A percentile compares a stretch with the other conserved stretches of the same genome.
Conservation (phyloP, 345 rosid species). For the Kandelia obovata region DNA sequence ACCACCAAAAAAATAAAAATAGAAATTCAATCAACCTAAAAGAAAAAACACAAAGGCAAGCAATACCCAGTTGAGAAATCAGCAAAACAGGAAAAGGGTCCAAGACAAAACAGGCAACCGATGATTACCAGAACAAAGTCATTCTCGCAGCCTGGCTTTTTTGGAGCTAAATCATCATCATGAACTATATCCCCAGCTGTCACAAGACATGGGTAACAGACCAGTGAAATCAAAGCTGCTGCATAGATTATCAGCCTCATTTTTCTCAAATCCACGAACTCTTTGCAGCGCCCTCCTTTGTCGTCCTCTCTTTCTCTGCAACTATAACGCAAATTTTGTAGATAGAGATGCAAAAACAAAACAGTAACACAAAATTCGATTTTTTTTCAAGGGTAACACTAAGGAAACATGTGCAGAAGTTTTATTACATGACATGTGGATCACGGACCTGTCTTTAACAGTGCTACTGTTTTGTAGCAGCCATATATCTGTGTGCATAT, state of each 20-base stretch:
- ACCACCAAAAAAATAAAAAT: constrained; percentile 1
- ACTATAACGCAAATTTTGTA: neutral
- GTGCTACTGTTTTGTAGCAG: no score
- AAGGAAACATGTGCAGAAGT: no score
- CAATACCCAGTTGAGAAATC: constrained; percentile 29
- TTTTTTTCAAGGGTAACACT: no score
- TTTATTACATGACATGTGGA: no score
- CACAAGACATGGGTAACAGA: constrained; percentile 40
- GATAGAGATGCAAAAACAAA: neutral
- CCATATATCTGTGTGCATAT: no score
- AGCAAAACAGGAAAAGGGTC: constrained; percentile 22
- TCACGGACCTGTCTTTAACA: no score
- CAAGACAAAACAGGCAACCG: constrained; percentile 11
- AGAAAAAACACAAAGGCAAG: constrained; percentile 4
- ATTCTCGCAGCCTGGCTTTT: constrained; percentile 98
- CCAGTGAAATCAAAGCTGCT: constrained; percentile 44
- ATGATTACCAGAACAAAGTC: constrained; percentile 83
- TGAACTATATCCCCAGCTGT: constrained; percentile 88
- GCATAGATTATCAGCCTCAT: constrained; percentile 30
- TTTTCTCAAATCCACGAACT: constrained; percentile 59
- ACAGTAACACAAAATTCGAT: neutral
- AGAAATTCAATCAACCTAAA: constrained; percentile 7
- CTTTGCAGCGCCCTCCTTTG: neutral
- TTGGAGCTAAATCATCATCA: constrained; percentile 82
- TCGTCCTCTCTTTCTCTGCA: neutral